phyloP scores from a whole-genome alignment of 495 filamentous ascomycete species.

The Xylaria nigripes region DNA sequence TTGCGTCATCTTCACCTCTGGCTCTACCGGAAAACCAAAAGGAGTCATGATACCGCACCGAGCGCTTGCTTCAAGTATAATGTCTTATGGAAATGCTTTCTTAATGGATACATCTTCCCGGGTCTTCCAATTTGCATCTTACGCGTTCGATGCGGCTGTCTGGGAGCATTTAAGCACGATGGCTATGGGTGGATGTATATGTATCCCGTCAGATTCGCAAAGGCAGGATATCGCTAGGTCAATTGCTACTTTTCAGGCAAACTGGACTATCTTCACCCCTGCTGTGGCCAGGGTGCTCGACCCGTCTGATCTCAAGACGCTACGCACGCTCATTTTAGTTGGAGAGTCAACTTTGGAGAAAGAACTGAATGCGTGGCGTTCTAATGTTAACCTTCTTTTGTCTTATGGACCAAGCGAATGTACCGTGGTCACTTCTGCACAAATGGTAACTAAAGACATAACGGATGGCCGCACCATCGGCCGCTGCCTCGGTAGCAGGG shows the following conservation, averaged over 20 bases:
- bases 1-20: conserved; percentile 41
- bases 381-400: not conserved
- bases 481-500: conserved; percentile 31
- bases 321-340: not conserved
- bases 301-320: not conserved
- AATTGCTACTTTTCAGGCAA: not conserved
- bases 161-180: conserved; percentile 46
- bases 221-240: not conserved
- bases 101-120: conserved; percentile 29
- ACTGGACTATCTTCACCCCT: not conserved
- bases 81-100: conserved; percentile 25
- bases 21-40: conserved; percentile 13
- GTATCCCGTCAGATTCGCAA: conserved; percentile 16
- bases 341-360: not conserved
- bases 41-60: conserved; percentile 43
- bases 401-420: conserved; percentile 5
- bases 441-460: not conserved
- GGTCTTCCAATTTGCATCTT: conserved; percentile 49
- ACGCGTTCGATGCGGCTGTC: conserved; percentile 48
- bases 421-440: not conserved
- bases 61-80: conserved; percentile 29
- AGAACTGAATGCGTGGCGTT: not conserved
- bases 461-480: conserved; percentile 35
- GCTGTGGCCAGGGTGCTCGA: conserved; percentile 2
- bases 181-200: conserved; percentile 26